Evolutionary conservation across 2,329 filamentous ascomycete genomes (phyloP).

Genomic region (Diaporthe vexans): DNA sequence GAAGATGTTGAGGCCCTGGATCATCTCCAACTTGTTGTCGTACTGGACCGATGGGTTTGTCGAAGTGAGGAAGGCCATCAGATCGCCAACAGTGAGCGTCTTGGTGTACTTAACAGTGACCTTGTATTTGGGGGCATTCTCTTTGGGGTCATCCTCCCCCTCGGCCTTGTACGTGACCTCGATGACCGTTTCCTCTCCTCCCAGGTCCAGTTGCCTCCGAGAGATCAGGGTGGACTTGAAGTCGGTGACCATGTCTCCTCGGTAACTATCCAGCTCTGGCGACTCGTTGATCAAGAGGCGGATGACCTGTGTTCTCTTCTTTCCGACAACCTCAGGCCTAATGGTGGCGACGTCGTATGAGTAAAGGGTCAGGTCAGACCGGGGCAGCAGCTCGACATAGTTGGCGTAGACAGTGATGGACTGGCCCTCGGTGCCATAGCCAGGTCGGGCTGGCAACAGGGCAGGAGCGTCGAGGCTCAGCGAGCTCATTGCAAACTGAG

Average conservation of each 20-base stretch:
- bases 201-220: conserved; percentile 43
- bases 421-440: conserved; percentile 44
- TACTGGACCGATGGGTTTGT: conserved; percentile 44
- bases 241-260: conserved; percentile 50
- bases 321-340: conserved; percentile 39
- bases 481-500: conserved; percentile 1
- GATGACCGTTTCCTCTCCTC: conserved; percentile 22
- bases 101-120: conserved; percentile 47
- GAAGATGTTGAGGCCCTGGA: conserved; percentile 82
- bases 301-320: conserved; percentile 44
- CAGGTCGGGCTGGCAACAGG: conserved; percentile 43
- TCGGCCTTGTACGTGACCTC: conserved; percentile 49
- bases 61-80: conserved; percentile 49
- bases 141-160: conserved; percentile 47
- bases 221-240: conserved; percentile 52
- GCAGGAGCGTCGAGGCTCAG: conserved; percentile 16
- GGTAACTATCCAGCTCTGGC: conserved; percentile 40
- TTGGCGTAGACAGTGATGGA: conserved; percentile 46
- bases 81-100: conserved; percentile 44
- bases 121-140: conserved; percentile 42
- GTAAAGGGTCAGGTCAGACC: conserved; percentile 42
- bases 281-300: conserved; percentile 46
- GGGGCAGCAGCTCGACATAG: conserved; percentile 44
- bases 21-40: conserved; percentile 55
- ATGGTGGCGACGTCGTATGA: conserved; percentile 44